Percentiles rank a stretch among this genome's conserved stretches.
These are phyloP conservation scores for Solanum paucissectum DNA, from an alignment of 257 asterid species.

Conservation along the genomic window DNA sequence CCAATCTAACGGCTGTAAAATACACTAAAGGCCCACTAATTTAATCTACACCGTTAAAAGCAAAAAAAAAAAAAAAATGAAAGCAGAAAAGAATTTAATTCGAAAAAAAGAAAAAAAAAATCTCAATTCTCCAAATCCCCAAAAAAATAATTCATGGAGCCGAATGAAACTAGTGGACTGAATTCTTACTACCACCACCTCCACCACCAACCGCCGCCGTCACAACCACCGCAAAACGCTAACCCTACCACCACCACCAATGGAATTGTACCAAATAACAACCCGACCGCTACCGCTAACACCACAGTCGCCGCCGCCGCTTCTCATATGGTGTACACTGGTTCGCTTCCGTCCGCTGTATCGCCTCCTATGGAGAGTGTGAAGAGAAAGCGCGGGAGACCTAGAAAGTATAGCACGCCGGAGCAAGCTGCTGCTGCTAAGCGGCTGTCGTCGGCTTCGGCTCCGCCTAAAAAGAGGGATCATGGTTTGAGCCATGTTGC, in stretches of 20 bases:
- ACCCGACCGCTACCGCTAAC: background rate
- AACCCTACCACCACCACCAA: constrained; percentile 10
- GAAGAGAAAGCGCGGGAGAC: constrained; percentile 42
- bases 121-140: constrained; percentile 16
- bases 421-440: constrained; percentile 46
- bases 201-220: constrained; percentile 12
- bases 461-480: constrained; percentile 28
- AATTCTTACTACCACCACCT: constrained; percentile 36
- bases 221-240: background rate
- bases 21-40: background rate
- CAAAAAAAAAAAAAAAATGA: background rate
- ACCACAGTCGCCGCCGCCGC: background rate
- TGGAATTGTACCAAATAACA: constrained; percentile 13
- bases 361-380: constrained; percentile 18
- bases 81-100: background rate
- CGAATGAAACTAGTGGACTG: constrained; percentile 41
- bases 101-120: constrained; percentile 7
- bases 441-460: constrained; percentile 21
- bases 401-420: constrained; percentile 37
- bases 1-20: background rate
- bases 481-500: constrained; percentile 10
- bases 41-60: background rate
- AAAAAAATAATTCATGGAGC: constrained; percentile 20
- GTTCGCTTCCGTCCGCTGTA: constrained; percentile 27
- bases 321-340: constrained; percentile 25